phyloP scores from a whole-genome alignment of 2,329 filamentous ascomycete species.

The Periconia sp. region DNA sequence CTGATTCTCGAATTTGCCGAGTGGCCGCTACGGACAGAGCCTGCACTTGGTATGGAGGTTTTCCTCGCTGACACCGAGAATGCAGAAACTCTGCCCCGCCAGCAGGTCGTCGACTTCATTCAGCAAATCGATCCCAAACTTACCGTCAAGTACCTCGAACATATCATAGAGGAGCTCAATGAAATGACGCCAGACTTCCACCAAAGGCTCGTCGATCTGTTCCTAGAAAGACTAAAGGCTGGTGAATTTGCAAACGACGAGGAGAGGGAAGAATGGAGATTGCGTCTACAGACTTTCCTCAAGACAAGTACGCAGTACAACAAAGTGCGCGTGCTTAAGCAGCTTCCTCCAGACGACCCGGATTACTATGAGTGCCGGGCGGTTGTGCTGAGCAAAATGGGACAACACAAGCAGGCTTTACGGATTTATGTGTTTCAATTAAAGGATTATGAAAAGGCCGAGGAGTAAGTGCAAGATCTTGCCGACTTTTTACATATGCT shows the following conservation, averaged over 20 bases:
- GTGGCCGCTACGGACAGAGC: constrained; percentile 79
- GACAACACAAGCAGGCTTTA: constrained; percentile 92
- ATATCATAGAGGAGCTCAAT: constrained; percentile 85
- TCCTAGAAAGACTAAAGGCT: constrained; percentile 61
- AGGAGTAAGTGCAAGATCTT: constrained; percentile 67
- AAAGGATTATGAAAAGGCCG: constrained; percentile 83
- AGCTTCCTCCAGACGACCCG: constrained; percentile 81
- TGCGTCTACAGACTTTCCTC: constrained; percentile 76
- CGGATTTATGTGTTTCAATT: constrained; percentile 98
- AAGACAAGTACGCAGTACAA: constrained; percentile 81
- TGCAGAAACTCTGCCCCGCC: constrained; percentile 83
- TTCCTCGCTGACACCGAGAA: constrained; percentile 95
- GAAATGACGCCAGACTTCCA: constrained; percentile 88
- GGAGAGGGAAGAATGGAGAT: constrained; percentile 58
- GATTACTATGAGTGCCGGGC: constrained; percentile 89
- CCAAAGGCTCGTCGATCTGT: constrained; percentile 78
- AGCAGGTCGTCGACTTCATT: constrained; percentile 77
- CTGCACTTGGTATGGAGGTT: constrained; percentile 84
- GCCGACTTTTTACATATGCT: constrained; percentile 2
- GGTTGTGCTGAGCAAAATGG: constrained; percentile 92
- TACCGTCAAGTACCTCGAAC: constrained; percentile 84
- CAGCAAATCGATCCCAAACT: constrained; percentile 71
- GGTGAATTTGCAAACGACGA: constrained; percentile 41
- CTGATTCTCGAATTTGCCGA: constrained; percentile 89
- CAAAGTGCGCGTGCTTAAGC: constrained; percentile 74